Base-by-base conservation (phyloP, 352 stramenopile species). In the Pythium aquatile region DNA sequence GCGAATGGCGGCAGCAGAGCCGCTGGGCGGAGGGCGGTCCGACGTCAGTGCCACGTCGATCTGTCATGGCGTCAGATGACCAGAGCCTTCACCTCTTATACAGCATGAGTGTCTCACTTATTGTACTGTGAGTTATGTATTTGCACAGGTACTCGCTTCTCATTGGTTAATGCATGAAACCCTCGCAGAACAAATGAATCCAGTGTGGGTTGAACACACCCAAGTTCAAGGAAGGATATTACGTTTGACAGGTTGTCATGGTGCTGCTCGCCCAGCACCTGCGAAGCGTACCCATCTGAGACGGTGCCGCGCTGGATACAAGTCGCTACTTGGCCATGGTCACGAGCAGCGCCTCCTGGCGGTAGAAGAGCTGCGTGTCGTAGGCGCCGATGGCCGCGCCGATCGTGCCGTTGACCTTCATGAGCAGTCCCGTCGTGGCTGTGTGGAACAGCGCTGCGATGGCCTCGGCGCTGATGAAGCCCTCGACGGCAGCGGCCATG, bases 321-420 rank as follows among this genome's bases (percentile, higher is more conserved):
- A 24, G 20, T 58, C 33, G 55, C 58, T 26, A 58, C 49, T 54
- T 85, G 65, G 81, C 78, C 68, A 92, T 80, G 35, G 66, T 83
- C 46, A 95, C 83, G 13, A 93, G 69, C 55, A 95, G 64, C 7
- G 64, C 81, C 30, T 93, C 77, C 73, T 95, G 86, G 33, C 78
- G 69, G 63, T 95, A 95, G 44, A 76, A 83, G 32, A 95, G 61
- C 33, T 74, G 67, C 35, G 83, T 88, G 44, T 75, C 55, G 55
- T 89, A 95, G 40, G 68, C 73, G 29, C 84, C 84, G 28, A 95
- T 91, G 4, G 79, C 80, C 10, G 80, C 77, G 30, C 69, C 69
- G 47, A 95, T 88, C 24, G 78, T 93, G 29, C 86, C 86, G 62
- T 95, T 91, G 30, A 95, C 81, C 40, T 78, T 73, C 84, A 95